phyloP scores from a whole-genome alignment of 441 rosid genomes.

The Erysimum pusillum region DNA sequence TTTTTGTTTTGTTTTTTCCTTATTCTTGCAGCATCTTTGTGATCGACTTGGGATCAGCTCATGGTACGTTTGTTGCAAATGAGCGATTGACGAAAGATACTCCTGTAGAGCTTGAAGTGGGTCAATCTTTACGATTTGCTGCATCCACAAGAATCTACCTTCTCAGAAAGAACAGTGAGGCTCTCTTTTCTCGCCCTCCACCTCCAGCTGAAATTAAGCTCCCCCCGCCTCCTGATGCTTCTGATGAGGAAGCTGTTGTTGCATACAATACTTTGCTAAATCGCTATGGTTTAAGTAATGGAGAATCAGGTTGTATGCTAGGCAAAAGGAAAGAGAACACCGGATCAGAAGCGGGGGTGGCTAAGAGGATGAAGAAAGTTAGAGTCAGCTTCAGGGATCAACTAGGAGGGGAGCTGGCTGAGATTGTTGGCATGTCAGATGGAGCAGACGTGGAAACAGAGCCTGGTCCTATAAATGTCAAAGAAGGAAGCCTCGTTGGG shows the following conservation, averaged over 20 bases:
- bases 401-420: slow-evolving; percentile 89
- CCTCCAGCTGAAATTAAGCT: slow-evolving; percentile 71
- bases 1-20: not conserved
- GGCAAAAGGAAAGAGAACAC: slow-evolving; percentile 49
- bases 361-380: slow-evolving; percentile 68
- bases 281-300: slow-evolving; percentile 75
- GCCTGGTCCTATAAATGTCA: slow-evolving; percentile 94
- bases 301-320: slow-evolving; percentile 45
- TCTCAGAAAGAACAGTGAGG: slow-evolving; percentile 83
- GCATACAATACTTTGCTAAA: slow-evolving; percentile 86
- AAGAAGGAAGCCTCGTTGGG: slow-evolving; percentile 98
- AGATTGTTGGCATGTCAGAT: slow-evolving; percentile 95
- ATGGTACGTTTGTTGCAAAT: slow-evolving; percentile 94
- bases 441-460: slow-evolving; percentile 95
- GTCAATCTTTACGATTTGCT: slow-evolving; percentile 92
- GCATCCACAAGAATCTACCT: slow-evolving; percentile 90
- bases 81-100: slow-evolving; percentile 82
- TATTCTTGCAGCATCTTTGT: slow-evolving; percentile 76
- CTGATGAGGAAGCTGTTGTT: slow-evolving; percentile 88
- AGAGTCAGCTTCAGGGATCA: slow-evolving; percentile 85
- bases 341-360: slow-evolving; percentile 49
- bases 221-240: slow-evolving; percentile 82
- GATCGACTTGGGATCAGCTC: slow-evolving; percentile 97
- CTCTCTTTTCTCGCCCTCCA: slow-evolving; percentile 75
- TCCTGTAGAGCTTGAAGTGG: slow-evolving; percentile 94